Evolutionary conservation across 139 green algal species (phyloP), one percentile per base, ranked within the genome.

Genomic region (Haematococcus sp.): DNA sequence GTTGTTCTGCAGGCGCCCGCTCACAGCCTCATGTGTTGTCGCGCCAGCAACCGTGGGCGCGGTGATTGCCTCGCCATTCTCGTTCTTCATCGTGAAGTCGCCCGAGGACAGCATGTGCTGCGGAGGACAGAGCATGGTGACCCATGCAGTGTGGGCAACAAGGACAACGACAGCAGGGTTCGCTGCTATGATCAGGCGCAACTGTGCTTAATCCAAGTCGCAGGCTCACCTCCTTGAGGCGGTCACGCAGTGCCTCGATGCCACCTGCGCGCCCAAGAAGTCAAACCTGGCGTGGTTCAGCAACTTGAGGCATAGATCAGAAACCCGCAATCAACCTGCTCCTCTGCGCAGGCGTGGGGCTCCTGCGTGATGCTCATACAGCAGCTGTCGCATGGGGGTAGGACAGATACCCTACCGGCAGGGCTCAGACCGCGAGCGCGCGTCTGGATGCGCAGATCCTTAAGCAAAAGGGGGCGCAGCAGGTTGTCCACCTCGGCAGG

Each of bases 361-460:
- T n/a, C 40, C 40, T 19, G 7, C 40, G 7, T 19, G 40, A 49
- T 11, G 7, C 40, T 11, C 40, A 49, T 49, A 11, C 11, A 7
- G 40, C 40, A 49, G 40, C 40, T 49, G 40, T 49, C 54, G 17
- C n/a, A 7, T n/a, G n/a, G n/a, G n/a, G n/a, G 15, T 32, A 27
- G 54, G 54, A 61, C 54, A 61, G 54, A 13, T 32, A 13, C 7
- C 22, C 22, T 28, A 80, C 75, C 75, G 17, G 69, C 80, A 2
- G 80, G 80, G 27, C 20, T 76, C 35, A 82, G 75, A 27, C 71
- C 60, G 11, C 80, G 65, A 20, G 19, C 58, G 23, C 80, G 75
- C 22, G 7, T 61, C 63, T 86, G 80, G 1, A 82, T 52, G 20
- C 80, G 70, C 68, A 85, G 60, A 30, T 81, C 75, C 60, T 76